Conservation (phyloP, 225 moss, liverwort and hornwort genomes). For the Bryoerythrophyllum caledonicum region DNA sequence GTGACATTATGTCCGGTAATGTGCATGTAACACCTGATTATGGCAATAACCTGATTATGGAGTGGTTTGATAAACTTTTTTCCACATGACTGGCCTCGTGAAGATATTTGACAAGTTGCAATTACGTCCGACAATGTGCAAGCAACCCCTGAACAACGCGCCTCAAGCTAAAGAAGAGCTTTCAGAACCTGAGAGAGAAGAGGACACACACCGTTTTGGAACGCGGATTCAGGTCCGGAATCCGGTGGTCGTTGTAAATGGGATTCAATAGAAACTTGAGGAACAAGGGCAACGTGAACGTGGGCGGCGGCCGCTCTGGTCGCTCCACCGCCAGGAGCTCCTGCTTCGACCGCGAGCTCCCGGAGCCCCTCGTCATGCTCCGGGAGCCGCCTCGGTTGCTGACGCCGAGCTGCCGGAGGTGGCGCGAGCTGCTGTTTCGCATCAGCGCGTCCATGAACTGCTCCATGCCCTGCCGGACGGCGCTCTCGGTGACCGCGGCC, state of each 20-base stretch:
- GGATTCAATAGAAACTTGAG: slow-evolving; percentile 31
- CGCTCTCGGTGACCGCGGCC: slow-evolving; percentile 9
- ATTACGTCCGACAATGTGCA: too few relatives aligned
- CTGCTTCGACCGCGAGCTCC: slow-evolving; percentile 23
- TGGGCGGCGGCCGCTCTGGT: not conserved
- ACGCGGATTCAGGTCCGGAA: not conserved
- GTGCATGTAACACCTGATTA: too few relatives aligned
- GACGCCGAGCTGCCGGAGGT: slow-evolving; percentile 34
- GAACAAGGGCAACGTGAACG: slow-evolving; percentile 29
- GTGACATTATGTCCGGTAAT: too few relatives aligned
- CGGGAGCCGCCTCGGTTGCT: slow-evolving; percentile 22
- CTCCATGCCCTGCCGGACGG: slow-evolving; percentile 36
- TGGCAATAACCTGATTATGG: too few relatives aligned
- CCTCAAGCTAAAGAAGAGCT: too few relatives aligned
- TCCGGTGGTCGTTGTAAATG: slow-evolving; percentile 23
- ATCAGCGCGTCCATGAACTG: slow-evolving; percentile 21
- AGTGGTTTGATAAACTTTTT: too few relatives aligned
- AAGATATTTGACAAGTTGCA: too few relatives aligned
- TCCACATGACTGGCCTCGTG: too few relatives aligned
- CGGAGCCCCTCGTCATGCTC: slow-evolving; percentile 1
- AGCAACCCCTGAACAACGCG: too few relatives aligned
- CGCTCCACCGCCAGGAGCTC: slow-evolving; percentile 5
- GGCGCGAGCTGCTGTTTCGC: slow-evolving; percentile 19
- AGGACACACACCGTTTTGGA: slow-evolving; percentile 14
- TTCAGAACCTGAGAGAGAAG: not conserved